phyloP scores from a whole-genome alignment of 164 flowering plant genomes.

The Platanus orientalis region DNA sequence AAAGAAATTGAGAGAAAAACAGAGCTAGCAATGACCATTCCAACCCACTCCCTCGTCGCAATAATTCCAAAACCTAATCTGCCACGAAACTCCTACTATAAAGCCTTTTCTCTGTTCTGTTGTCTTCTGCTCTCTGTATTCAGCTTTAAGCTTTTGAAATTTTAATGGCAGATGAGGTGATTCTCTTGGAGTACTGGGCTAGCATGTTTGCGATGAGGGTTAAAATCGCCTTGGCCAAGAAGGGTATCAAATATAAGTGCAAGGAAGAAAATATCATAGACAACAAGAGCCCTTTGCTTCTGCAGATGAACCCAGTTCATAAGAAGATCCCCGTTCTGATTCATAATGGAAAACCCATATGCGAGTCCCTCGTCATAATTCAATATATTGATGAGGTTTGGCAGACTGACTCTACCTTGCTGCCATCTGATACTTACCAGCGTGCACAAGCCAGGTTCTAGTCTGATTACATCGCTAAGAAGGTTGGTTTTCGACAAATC shows the following conservation, averaged over 20 bases:
- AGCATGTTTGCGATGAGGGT: slow-evolving; percentile 34
- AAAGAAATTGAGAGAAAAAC: no score
- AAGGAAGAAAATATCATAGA: slow-evolving; percentile 14
- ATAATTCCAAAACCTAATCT: no score
- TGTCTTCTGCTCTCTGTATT: no score
- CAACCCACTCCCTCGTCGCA: no score
- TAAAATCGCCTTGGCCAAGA: slow-evolving; percentile 29
- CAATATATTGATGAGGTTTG: slow-evolving; percentile 6
- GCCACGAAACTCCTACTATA: no score
- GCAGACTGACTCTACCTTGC: background rate
- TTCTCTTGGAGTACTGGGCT: slow-evolving; percentile 22
- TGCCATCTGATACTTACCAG: slow-evolving; percentile 4
- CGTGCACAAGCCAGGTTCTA: background rate
- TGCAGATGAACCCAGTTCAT: slow-evolving; percentile 24
- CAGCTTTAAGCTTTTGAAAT: no score
- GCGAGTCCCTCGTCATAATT: slow-evolving; percentile 6
- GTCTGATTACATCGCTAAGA: background rate
- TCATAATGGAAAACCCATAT: slow-evolving; percentile 15
- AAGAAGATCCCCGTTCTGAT: slow-evolving; percentile 28
- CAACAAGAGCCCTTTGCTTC: slow-evolving; percentile 18
- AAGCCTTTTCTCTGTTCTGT: no score
- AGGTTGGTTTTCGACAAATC: background rate
- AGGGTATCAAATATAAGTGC: slow-evolving; percentile 29
- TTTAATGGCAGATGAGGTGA: slow-evolving; percentile 27
- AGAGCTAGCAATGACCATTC: no score